phyloP scores from a whole-genome alignment of 257 asterid genomes.

The Nicotiana tabacum region DNA sequence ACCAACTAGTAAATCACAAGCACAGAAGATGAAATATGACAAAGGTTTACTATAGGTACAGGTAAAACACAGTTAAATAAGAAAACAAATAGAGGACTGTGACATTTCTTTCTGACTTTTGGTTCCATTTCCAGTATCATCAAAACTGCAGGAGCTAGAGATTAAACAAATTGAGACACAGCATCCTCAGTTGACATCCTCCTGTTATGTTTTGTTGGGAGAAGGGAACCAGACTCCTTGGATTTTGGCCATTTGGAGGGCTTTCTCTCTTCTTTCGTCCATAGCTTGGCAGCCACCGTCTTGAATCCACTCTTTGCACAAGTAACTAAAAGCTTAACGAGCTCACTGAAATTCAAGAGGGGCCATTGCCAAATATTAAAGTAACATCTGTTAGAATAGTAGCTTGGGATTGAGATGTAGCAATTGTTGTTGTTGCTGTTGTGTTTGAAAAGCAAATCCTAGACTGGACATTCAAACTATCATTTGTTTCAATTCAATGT shows the following conservation, averaged over 20 bases:
- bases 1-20: not conserved
- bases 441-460: not conserved
- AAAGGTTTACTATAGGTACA: not conserved
- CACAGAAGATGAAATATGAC: not conserved
- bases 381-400: not conserved
- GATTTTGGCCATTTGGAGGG: slow-evolving; percentile 53
- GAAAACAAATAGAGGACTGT: not conserved
- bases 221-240: slow-evolving; percentile 69
- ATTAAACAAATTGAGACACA: slow-evolving; percentile 41
- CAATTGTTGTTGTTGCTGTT: not conserved
- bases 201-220: slow-evolving; percentile 64
- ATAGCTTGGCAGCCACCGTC: slow-evolving; percentile 55
- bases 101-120: not conserved
- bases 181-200: slow-evolving; percentile 43
- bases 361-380: not conserved
- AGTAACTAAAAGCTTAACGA: slow-evolving; percentile 46
- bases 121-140: not conserved
- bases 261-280: slow-evolving; percentile 70
- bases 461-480: not conserved
- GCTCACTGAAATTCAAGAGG: slow-evolving; percentile 52
- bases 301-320: slow-evolving; percentile 60
- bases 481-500: not conserved
- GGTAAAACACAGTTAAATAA: not conserved
- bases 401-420: not conserved
- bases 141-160: not conserved